Evolutionary conservation across 2,329 filamentous ascomycete species (phyloP), one percentile per base, ranked within the genome.

Genomic region (Ascochyta lentis): DNA sequence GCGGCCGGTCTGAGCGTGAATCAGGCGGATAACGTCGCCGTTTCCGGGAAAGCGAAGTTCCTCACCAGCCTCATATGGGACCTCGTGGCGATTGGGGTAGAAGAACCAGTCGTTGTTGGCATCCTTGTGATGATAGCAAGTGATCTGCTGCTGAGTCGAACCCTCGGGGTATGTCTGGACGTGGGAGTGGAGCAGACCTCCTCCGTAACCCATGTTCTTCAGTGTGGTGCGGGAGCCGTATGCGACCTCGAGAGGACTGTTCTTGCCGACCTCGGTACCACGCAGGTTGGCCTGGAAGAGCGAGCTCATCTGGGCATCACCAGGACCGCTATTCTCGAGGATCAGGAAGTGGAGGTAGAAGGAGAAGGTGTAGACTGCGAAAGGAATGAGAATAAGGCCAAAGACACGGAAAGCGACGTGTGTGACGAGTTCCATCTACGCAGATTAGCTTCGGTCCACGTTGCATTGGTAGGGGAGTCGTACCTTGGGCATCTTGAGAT

Each of bases 31-130:
- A 54, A 86, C 80, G 68, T 90, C 85, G 59, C 89, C 88, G 73
- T 99, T 88, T 15, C 85, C 88, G 65, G 97, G 86, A 72, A 89
- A 96, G 60, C 81, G 81, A 59, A 91, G 82, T 33, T 89, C 86
- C 54, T 87, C 83, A 56, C 91, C 87, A 4, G 86, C 78, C 67
- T 93, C 83, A 70, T 88, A 96, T 16, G 90, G 88, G 23, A 84
- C 78, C 56, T 96, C 86, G 49, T 83, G 78, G 60, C 96, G 91
- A 80, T 94, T 96, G 24, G 95, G 95, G 76, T 97, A 97, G 79
- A 99, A 93, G 80, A 96, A 96, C 95, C 95, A 99, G 76, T 99
- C 95, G 76, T 99, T 99, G 85, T 99, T 99, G 76, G 94, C 85
- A 81, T 99, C 95, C 77, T 99, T 99, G 83, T 99, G 95, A 79